These are phyloP conservation scores for Ganoderma resinaceum DNA, from an alignment of 1,284 basidiomycete species.

Conservation along the genomic window DNA sequence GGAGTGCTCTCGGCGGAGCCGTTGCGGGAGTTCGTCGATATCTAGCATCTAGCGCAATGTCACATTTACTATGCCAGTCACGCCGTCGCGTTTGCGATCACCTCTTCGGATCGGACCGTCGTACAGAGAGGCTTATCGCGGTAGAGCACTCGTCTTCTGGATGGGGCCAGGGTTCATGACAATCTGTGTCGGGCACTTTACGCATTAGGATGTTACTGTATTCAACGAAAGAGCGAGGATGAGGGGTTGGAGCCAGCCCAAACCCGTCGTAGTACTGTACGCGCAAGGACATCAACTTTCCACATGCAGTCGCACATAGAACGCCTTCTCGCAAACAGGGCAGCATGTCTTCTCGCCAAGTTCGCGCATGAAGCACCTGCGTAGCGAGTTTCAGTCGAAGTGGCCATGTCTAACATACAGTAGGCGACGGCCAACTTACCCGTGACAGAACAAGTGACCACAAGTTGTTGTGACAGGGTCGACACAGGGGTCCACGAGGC, in stretches of 20 bases:
- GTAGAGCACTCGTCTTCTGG: too few species aligned
- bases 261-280: background rate
- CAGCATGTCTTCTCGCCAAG: background rate
- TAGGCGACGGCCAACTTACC: constrained; percentile 1
- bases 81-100: background rate
- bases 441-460: constrained; percentile 21
- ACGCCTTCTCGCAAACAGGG: background rate
- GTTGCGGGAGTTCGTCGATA: constrained; percentile 1
- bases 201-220: background rate
- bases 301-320: background rate
- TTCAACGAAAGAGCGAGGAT: background rate
- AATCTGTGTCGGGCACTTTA: background rate
- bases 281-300: background rate
- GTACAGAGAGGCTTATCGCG: background rate
- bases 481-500: constrained; percentile 8
- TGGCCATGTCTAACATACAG: too few species aligned
- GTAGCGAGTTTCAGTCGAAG: background rate
- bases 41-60: background rate
- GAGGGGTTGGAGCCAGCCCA: too few species aligned
- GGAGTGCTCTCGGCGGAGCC: background rate
- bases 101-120: background rate
- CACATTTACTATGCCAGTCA: background rate
- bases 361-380: constrained; percentile 5
- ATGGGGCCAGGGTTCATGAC: too few species aligned
- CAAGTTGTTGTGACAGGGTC: constrained; percentile 15